Evolutionary conservation across 1,284 basidiomycete genomes (phyloP).

Genomic region (Heterobasidion occidentale): DNA sequence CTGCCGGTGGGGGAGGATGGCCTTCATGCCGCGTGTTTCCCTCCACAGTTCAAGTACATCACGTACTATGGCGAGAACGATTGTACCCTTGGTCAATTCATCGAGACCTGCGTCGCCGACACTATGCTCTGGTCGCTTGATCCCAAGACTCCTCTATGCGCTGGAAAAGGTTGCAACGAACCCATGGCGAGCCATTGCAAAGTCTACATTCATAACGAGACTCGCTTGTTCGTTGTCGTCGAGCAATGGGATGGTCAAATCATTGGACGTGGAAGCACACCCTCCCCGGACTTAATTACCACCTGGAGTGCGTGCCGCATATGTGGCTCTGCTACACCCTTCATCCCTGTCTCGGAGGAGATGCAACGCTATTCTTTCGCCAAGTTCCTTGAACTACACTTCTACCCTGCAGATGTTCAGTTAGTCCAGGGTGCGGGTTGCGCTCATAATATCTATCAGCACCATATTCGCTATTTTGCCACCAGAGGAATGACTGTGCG

Average conservation of each 20-base stretch:
- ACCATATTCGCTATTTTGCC: slow-evolving; percentile 93
- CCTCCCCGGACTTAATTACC: slow-evolving; percentile 70
- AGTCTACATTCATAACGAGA: slow-evolving; percentile 85
- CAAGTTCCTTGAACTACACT: slow-evolving; percentile 88
- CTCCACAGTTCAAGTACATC: slow-evolving; percentile 65
- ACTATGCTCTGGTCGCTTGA: slow-evolving; percentile 62
- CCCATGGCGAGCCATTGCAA: slow-evolving; percentile 81
- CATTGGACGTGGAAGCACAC: slow-evolving; percentile 42
- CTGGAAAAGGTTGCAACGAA: slow-evolving; percentile 78
- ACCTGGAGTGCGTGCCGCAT: slow-evolving; percentile 90
- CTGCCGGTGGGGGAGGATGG: slow-evolving; percentile 65
- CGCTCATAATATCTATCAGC: slow-evolving; percentile 89
- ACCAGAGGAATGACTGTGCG: slow-evolving; percentile 80
- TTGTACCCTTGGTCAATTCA: slow-evolving; percentile 86
- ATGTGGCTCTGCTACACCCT: slow-evolving; percentile 78
- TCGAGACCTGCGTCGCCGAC: slow-evolving; percentile 75
- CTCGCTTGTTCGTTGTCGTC: slow-evolving; percentile 76
- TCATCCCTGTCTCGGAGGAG: slow-evolving; percentile 87
- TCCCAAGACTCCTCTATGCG: slow-evolving; percentile 64
- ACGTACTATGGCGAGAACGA: slow-evolving; percentile 93
- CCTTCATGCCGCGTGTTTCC: slow-evolving; percentile 59
- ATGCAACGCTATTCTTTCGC: slow-evolving; percentile 93
- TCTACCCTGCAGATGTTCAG: slow-evolving; percentile 82
- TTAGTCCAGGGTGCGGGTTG: slow-evolving; percentile 82
- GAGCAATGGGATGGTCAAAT: slow-evolving; percentile 83